These are phyloP conservation scores for Penicillium sp. DNA, from an alignment of 2,329 filamentous ascomycete species.

Conservation along the genomic window DNA sequence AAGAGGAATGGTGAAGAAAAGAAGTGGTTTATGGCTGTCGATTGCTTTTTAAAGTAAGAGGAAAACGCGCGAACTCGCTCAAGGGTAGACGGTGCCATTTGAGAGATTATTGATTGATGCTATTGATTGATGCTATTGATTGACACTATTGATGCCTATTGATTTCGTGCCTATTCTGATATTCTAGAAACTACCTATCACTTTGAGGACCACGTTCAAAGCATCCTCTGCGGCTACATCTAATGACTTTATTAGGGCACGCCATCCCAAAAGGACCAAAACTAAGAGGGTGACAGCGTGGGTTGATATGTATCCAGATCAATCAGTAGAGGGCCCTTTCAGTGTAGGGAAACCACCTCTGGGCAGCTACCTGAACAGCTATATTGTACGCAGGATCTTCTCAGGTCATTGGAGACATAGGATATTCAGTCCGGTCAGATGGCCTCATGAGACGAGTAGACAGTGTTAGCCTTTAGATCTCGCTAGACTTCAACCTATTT, in stretches of 20 bases:
- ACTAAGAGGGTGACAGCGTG: not conserved
- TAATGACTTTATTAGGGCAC: not conserved
- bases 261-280: not conserved
- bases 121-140: not conserved
- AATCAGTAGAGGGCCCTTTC: not conserved
- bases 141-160: not conserved
- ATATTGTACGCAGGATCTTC: not conserved
- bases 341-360: no score
- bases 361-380: no score
- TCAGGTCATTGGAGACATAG: not conserved
- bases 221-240: not conserved
- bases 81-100: not conserved
- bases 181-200: not conserved
- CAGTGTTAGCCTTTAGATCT: not conserved
- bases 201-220: no score
- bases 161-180: not conserved
- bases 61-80: not conserved
- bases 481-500: not conserved
- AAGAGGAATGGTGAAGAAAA: not conserved
- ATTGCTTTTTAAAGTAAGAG: not conserved
- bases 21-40: not conserved
- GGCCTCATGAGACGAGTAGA: not conserved
- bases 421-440: not conserved
- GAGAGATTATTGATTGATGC: not conserved
- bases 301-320: not conserved